Percentiles rank a stretch among this genome's conserved stretches.
These are phyloP conservation scores for Phytophthora cryptogea DNA, from an alignment of 352 stramenopile genomes.

Conservation along the genomic window DNA sequence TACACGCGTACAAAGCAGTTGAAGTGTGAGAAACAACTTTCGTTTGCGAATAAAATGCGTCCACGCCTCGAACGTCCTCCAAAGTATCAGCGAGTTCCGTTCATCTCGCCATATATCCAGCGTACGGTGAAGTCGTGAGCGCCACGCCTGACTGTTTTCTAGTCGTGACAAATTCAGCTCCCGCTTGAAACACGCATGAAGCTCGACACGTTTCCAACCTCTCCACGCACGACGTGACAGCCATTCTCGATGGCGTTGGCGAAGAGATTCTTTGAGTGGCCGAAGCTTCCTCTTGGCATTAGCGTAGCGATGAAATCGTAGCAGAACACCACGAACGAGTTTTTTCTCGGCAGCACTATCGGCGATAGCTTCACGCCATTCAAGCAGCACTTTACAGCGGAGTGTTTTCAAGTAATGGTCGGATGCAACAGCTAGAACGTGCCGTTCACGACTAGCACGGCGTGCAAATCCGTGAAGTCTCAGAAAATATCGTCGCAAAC, in stretches of 20 bases:
- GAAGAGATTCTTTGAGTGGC: slow-evolving; percentile 41
- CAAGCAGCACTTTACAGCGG: slow-evolving; percentile 25
- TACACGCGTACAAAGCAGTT: slow-evolving; percentile 44
- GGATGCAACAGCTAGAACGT: slow-evolving; percentile 18
- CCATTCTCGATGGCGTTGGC: slow-evolving; percentile 15
- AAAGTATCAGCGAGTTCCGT: slow-evolving; percentile 17
- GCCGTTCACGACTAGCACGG: slow-evolving; percentile 19
- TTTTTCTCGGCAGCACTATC: slow-evolving; percentile 54
- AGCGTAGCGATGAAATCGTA: slow-evolving; percentile 38
- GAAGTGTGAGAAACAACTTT: slow-evolving; percentile 53
- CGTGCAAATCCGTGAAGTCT: slow-evolving; percentile 38
- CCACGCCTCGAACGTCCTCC: slow-evolving; percentile 56
- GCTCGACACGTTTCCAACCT: slow-evolving; percentile 57
- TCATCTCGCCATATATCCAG: slow-evolving; percentile 56
- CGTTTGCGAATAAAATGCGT: slow-evolving; percentile 46
- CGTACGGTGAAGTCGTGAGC: slow-evolving; percentile 49
- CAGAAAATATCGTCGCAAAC: slow-evolving; percentile 55
- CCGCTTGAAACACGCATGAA: slow-evolving; percentile 61
- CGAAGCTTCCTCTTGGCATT: slow-evolving; percentile 41
- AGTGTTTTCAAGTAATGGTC: slow-evolving; percentile 23
- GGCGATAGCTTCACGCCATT: slow-evolving; percentile 59
- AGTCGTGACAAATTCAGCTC: slow-evolving; percentile 58
- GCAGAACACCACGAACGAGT: slow-evolving; percentile 30
- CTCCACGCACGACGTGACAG: slow-evolving; percentile 35
- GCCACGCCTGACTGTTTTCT: slow-evolving; percentile 45